These are phyloP conservation scores for Staphylotrichum longicolle DNA, from an alignment of 495 filamentous ascomycete species.

Conservation along the genomic window DNA sequence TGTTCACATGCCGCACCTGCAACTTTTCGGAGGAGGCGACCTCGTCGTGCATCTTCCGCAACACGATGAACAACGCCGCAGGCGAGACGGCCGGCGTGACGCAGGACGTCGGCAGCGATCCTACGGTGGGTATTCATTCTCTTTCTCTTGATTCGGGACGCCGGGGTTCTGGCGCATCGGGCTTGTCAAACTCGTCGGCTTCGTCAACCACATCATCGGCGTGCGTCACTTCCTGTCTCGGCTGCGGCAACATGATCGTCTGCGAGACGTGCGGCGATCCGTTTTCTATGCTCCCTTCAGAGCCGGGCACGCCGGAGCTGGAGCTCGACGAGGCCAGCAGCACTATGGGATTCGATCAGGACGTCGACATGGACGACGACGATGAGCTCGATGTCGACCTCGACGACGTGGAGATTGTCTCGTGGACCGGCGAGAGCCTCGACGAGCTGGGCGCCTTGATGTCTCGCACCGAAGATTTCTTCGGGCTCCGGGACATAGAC, in stretches of 20 bases:
- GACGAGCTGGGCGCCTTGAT: slow-evolving; percentile 15
- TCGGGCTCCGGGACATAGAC: slow-evolving; percentile 21
- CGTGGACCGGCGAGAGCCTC: slow-evolving; percentile 14
- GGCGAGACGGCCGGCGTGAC: slow-evolving; percentile 97
- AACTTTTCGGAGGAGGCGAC: slow-evolving; percentile 81
- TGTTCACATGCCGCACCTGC: slow-evolving; percentile 80
- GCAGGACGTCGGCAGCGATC: slow-evolving; percentile 92
- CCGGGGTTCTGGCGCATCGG: slow-evolving; percentile 1
- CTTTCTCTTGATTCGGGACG: slow-evolving; percentile 22
- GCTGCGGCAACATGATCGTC: slow-evolving; percentile 22
- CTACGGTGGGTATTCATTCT: slow-evolving; percentile 78
- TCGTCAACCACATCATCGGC: neutral
- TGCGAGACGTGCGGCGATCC: slow-evolving; percentile 22
- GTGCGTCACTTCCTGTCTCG: slow-evolving; percentile 24
- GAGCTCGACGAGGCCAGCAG: neutral
- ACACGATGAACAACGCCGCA: slow-evolving; percentile 81
- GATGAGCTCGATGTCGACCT: slow-evolving; percentile 12
- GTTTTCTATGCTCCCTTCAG: slow-evolving; percentile 15
- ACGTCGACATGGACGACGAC: neutral
- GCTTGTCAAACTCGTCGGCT: neutral
- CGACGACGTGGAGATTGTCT: slow-evolving; percentile 19
- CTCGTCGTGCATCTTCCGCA: slow-evolving; percentile 85
- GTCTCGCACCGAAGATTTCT: slow-evolving; percentile 18
- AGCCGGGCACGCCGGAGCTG: neutral
- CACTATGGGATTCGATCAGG: neutral